Base-by-base conservation (phyloP, 352 stramenopile genomes). In the Pythium volutum region DNA sequence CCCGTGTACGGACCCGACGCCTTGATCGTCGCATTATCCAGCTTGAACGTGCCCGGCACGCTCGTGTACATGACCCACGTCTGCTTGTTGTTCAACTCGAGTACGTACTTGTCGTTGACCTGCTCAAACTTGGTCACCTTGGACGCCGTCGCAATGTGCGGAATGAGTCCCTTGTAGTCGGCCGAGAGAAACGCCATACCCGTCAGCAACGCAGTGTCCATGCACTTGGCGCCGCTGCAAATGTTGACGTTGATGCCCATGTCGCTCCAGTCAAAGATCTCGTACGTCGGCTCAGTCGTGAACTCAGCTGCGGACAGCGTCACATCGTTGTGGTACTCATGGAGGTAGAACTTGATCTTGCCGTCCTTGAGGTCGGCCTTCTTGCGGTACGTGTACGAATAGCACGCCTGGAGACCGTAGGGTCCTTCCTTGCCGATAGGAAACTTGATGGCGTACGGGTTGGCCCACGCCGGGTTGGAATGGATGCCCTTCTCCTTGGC, bases 1-100 rank as follows among this genome's bases (percentile, higher is more conserved):
- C 80, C 81, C 0, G 67, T 72, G 56, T 81, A 88, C 0, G 26
- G 66, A 6, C 56, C 69, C 0, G 75, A 64, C 0, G 76, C 76
- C 6, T 80, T 69, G 4, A 90, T 55, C 0, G 76, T 81, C 18
- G 64, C 66, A 26, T 55, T 69, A 27, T 88, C 77, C 18, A 78
- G 55, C 2, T 66, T 81, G 48, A 87, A 74, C 5, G 62, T 76
- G 5, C 71, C 60, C 23, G 70, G 65, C 43, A 75, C 67, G 31
- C 70, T 84, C 1, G 78, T 58, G 55, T 87, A 93, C 33, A 93
- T 50, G n/a, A 93, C 76, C 84, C 84, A 93, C 31, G 70, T 87
- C 60, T 89, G 79, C 16, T 70, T 81, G 67, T 89, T 93, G 65
- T 74, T 73, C 31, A 91, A 62, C 42, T 83, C 53, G 14, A 89